These are phyloP conservation scores for Chloris gayana DNA, from an alignment of 176 grass and related monocot genomes.

Conservation along the genomic window DNA sequence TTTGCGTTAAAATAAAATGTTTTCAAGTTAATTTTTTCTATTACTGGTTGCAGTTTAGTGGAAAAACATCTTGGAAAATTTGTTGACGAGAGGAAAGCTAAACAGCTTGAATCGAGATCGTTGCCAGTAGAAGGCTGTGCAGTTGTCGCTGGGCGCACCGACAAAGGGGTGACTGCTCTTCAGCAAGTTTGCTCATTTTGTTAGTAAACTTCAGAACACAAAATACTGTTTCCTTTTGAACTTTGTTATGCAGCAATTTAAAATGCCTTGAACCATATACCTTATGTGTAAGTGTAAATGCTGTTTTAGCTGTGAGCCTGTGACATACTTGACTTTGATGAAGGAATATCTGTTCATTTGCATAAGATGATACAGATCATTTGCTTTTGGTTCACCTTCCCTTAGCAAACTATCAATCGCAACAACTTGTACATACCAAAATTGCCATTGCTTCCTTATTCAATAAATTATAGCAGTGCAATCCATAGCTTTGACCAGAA, in stretches of 20 bases:
- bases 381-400: not conserved
- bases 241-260: slow-evolving; percentile 10
- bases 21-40: not conserved
- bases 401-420: not conserved
- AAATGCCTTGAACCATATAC: not conserved
- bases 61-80: slow-evolving; percentile 83
- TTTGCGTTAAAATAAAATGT: not conserved
- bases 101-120: slow-evolving; percentile 72
- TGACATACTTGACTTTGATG: not conserved
- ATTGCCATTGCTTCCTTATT: not conserved
- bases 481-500: slow-evolving; percentile 1
- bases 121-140: slow-evolving; percentile 90
- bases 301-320: not conserved
- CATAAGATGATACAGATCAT: not conserved
- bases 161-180: slow-evolving; percentile 97
- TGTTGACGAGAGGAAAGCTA: slow-evolving; percentile 90
- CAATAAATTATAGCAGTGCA: not conserved
- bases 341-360: not conserved
- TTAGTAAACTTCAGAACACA: slow-evolving; percentile 59
- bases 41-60: slow-evolving; percentile 49
- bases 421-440: not conserved
- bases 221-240: not conserved
- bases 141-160: slow-evolving; percentile 78
- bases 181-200: slow-evolving; percentile 99
- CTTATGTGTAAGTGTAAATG: not conserved